Conservation (phyloP, 148 eudicot species). For the Rhododendron ferrugineum region DNA sequence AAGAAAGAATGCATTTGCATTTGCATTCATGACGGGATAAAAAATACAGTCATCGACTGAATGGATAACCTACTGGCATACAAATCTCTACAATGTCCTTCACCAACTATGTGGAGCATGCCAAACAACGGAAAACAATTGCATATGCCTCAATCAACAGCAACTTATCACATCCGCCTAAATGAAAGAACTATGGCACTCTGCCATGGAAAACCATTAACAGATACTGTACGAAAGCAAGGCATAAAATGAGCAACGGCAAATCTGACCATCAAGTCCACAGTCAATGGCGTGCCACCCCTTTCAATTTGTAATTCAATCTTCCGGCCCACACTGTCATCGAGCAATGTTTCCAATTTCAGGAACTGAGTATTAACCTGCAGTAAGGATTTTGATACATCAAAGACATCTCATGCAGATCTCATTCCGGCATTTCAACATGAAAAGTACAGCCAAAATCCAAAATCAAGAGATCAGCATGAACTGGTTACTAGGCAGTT, state of each 20-base stretch:
- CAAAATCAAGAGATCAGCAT: background rate
- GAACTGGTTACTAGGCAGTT: background rate
- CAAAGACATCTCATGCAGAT: conserved; percentile 9
- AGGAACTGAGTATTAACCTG: conserved; percentile 95
- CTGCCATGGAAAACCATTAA: background rate
- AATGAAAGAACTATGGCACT: background rate
- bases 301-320: conserved; percentile 85
- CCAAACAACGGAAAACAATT: background rate
- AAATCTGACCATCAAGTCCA: conserved; percentile 55
- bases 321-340: conserved; percentile 68
- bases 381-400: conserved; percentile 16
- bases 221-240: background rate
- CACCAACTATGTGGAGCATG: background rate
- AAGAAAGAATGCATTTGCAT: background rate
- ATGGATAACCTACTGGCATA: background rate
- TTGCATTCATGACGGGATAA: background rate
- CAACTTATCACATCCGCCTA: background rate
- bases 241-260: background rate
- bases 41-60: background rate
- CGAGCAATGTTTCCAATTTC: conserved; percentile 76
- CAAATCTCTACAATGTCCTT: background rate
- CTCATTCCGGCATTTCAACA: background rate
- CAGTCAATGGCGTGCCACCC: conserved; percentile 81
- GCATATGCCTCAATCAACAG: background rate
- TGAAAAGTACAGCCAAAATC: background rate